These are phyloP conservation scores for Collybia sp. DNA, from an alignment of 768 basidiomycete genomes.

Conservation along the genomic window DNA sequence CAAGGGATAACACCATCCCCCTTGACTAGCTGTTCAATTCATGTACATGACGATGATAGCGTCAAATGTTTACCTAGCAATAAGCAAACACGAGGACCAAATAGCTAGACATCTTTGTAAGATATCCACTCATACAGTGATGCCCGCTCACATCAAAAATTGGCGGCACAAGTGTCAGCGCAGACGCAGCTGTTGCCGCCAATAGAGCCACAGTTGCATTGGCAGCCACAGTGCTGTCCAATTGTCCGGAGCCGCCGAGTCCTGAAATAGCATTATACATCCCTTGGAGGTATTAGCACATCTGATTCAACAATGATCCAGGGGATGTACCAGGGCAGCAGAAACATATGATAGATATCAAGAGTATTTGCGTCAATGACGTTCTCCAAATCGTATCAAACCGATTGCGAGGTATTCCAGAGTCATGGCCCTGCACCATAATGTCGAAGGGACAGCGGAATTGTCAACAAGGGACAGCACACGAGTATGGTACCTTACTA, in stretches of 20 bases:
- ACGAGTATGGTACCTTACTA: no score
- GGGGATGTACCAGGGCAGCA: conserved; percentile 18
- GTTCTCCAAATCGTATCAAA: conserved; percentile 14
- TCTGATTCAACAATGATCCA: not conserved
- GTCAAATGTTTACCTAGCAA: conserved; percentile 13
- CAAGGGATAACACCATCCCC: conserved; percentile 21
- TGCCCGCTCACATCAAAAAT: conserved; percentile 19
- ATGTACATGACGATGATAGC: not conserved
- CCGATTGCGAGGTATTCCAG: conserved; percentile 2
- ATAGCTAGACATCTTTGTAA: conserved; percentile 11
- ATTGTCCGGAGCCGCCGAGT: conserved; percentile 22
- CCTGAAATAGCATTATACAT: conserved; percentile 26
- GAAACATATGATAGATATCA: conserved; percentile 22
- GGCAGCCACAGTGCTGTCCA: conserved; percentile 22
- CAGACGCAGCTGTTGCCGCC: conserved; percentile 22
- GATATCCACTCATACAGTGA: not conserved
- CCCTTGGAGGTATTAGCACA: conserved; percentile 7
- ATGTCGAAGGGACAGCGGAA: no score
- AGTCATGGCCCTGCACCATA: no score
- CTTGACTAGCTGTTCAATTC: conserved; percentile 3
- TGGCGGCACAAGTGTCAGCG: conserved; percentile 20
- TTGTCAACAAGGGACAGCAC: no score
- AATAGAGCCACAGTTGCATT: conserved; percentile 22
- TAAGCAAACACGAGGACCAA: conserved; percentile 20
- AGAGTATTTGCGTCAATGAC: conserved; percentile 21